Conservation (phyloP, 1,284 basidiomycete genomes). For the Trichosporon ovoides region DNA sequence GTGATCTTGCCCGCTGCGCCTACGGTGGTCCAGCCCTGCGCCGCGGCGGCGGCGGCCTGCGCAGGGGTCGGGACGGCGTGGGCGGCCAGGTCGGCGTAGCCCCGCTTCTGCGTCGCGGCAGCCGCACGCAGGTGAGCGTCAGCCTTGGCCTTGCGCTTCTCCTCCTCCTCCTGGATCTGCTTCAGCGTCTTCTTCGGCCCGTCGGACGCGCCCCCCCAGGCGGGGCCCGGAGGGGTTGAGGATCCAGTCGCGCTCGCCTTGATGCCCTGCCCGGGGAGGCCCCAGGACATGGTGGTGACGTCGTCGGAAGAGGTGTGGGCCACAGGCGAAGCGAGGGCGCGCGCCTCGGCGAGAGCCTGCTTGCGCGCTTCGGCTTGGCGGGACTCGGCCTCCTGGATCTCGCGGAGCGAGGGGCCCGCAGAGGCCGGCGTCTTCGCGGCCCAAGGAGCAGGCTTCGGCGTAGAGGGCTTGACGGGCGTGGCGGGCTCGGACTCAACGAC, state of each 20-base stretch:
- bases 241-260: slow-evolving; percentile 24
- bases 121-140: slow-evolving; percentile 29
- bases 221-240: slow-evolving; percentile 44
- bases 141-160: slow-evolving; percentile 66
- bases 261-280: slow-evolving; percentile 41
- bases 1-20: slow-evolving; percentile 65
- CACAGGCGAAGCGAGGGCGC: slow-evolving; percentile 49
- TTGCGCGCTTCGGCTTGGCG: slow-evolving; percentile 68
- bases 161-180: slow-evolving; percentile 98
- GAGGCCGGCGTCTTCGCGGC: slow-evolving; percentile 42
- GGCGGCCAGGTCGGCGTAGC: slow-evolving; percentile 70
- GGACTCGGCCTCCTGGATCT: slow-evolving; percentile 92
- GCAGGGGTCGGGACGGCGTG: slow-evolving; percentile 57
- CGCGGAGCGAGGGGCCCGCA: slow-evolving; percentile 67
- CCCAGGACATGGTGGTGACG: slow-evolving; percentile 49
- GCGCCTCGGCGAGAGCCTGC: slow-evolving; percentile 59
- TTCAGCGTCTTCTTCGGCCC: slow-evolving; percentile 86
- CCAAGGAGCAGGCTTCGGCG: slow-evolving; percentile 44
- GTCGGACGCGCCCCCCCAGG: slow-evolving; percentile 45
- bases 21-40: slow-evolving; percentile 77
- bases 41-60: slow-evolving; percentile 54
- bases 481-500: slow-evolving; percentile 12
- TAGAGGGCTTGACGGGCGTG: slow-evolving; percentile 9
- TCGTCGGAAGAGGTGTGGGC: slow-evolving; percentile 36
- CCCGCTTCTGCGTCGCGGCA: slow-evolving; percentile 55